Percentiles rank a stretch among this genome's conserved stretches.
Evolutionary conservation across 2,329 filamentous ascomycete genomes (phyloP).

Genomic region (Apiospora arundinis): DNA sequence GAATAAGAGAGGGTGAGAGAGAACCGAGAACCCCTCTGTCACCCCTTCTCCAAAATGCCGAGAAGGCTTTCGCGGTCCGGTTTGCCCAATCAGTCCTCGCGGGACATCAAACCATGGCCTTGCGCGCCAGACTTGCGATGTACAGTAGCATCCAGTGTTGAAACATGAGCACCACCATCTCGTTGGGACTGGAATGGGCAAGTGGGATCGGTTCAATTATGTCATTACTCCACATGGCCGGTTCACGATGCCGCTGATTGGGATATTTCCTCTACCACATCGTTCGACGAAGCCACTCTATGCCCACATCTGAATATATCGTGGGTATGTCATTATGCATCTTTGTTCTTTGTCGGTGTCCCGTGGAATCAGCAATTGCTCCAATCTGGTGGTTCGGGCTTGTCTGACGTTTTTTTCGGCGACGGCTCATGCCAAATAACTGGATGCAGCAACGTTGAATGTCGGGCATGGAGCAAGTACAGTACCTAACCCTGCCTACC

Average conservation of each 20-base stretch:
- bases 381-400: slow-evolving; percentile 12
- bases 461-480: background rate
- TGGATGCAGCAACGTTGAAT: slow-evolving; percentile 1
- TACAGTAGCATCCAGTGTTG: slow-evolving; percentile 13
- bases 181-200: slow-evolving; percentile 1
- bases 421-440: background rate
- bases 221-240: slow-evolving; percentile 20
- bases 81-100: slow-evolving; percentile 8
- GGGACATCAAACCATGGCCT: slow-evolving; percentile 13
- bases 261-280: background rate
- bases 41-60: slow-evolving; percentile 13
- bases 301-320: background rate
- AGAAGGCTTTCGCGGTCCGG: slow-evolving; percentile 4
- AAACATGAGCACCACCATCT: slow-evolving; percentile 16
- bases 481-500: background rate
- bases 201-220: slow-evolving; percentile 17
- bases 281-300: slow-evolving; percentile 1
- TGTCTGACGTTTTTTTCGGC: background rate
- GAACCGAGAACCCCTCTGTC: background rate
- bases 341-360: background rate
- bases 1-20: too few relatives aligned
- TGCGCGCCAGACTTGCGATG: background rate
- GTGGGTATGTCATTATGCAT: slow-evolving; percentile 16
- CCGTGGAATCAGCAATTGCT: background rate
- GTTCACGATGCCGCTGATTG: slow-evolving; percentile 9